Conservation (phyloP, 805 yeast genomes). For the Kazachstania psychrophila region DNA sequence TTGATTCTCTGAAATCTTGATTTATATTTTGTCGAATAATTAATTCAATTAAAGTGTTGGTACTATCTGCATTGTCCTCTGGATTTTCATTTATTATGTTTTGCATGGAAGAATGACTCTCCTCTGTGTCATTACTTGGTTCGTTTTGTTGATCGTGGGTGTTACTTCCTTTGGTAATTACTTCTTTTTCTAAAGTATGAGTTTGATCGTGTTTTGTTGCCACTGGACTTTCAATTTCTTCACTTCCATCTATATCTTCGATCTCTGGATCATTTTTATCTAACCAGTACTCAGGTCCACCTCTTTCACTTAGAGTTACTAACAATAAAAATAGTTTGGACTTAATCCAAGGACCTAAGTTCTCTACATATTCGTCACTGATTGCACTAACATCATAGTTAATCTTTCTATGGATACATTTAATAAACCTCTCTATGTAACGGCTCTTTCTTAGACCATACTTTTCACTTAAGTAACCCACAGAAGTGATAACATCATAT, state of each 20-base stretch:
- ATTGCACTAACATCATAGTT: slow-evolving; percentile 23
- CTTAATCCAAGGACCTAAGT: slow-evolving; percentile 24
- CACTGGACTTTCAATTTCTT: too few relatives aligned
- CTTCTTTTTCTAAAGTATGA: too few relatives aligned
- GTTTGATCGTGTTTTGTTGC: too few relatives aligned
- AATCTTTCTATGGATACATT: slow-evolving; percentile 27
- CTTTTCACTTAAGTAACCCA: slow-evolving; percentile 25
- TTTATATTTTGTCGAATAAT: slow-evolving; percentile 29
- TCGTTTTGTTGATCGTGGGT: neutral
- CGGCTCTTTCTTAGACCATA: slow-evolving; percentile 26
- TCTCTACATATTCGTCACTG: slow-evolving; percentile 15
- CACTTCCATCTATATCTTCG: slow-evolving; percentile 2
- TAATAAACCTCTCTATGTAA: slow-evolving; percentile 24
- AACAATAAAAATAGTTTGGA: slow-evolving; percentile 24
- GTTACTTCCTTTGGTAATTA: too few relatives aligned
- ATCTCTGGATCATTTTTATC: slow-evolving; percentile 18
- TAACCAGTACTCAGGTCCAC: slow-evolving; percentile 31
- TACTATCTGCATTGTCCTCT: neutral
- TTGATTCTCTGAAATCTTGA: slow-evolving; percentile 24
- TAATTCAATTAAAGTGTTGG: slow-evolving; percentile 23
- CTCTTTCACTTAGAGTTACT: slow-evolving; percentile 27
- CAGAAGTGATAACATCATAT: slow-evolving; percentile 26
- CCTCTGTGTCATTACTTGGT: neutral
- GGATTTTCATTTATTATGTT: neutral
- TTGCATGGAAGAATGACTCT: too few relatives aligned